Conservation (phyloP, 768 basidiomycete genomes). For the Coprinellus micaceus region DNA sequence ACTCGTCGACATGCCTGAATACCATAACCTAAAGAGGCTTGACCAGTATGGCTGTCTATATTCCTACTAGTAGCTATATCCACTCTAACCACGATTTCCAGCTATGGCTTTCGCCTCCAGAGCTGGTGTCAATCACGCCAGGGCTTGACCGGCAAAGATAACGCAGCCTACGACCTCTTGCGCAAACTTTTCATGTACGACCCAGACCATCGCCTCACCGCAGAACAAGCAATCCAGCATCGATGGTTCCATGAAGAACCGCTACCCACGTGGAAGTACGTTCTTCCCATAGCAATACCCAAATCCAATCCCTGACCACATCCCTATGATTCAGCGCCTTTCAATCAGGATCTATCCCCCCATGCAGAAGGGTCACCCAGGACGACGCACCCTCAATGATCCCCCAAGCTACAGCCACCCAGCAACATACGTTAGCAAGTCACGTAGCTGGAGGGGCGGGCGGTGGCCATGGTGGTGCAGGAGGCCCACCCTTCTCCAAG, state of each 20-base stretch:
- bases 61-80: too few relatives aligned
- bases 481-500: conserved; percentile 53
- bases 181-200: conserved; percentile 84
- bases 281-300: conserved; percentile 13
- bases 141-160: conserved; percentile 35
- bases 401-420: conserved; percentile 50
- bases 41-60: conserved; percentile 52
- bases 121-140: conserved; percentile 77
- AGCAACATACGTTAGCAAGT: conserved; percentile 14
- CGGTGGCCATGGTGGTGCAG: conserved; percentile 33
- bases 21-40: conserved; percentile 73
- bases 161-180: conserved; percentile 77
- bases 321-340: conserved; percentile 57
- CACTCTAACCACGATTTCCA: conserved; percentile 6
- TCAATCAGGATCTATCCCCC: conserved; percentile 63
- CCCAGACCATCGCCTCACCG: conserved; percentile 81
- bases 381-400: conserved; percentile 91
- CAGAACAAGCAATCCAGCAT: conserved; percentile 76
- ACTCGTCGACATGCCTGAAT: conserved; percentile 83
- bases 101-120: conserved; percentile 52
- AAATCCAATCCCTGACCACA: conserved; percentile 1
- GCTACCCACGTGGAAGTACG: conserved; percentile 79
- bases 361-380: conserved; percentile 83
- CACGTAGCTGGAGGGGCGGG: conserved; percentile 32
- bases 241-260: conserved; percentile 94